Base-by-base conservation (phyloP, 352 stramenopile genomes). In the Aphanomyces cochlioides region DNA sequence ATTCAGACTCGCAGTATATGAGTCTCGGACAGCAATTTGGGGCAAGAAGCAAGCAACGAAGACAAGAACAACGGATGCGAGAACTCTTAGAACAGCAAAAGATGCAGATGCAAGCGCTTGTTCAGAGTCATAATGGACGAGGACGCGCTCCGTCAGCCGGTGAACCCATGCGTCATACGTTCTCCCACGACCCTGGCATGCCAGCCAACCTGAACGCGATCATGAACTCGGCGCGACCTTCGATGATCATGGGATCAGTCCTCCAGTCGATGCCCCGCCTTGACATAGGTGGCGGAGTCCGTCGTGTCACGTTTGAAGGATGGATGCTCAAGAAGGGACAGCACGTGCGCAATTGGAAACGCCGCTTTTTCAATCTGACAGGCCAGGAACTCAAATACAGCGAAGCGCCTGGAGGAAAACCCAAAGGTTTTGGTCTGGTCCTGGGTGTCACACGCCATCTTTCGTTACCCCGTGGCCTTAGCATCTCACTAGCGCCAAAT, bases 341-440 rank as follows among this genome's bases (percentile, higher is more conserved):
- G 17, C 82, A 78, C 70, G 72, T 92, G 69, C 90, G 90, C 75
- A 92, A 77, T 54, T 92, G 84, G 84, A 85, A 88, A 47, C 83
- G 79, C 40, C 83, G 85, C 54, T 92, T 88, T 74, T 70, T 70
- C 48, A 17, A 36, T 5, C 47, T 70, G 12, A 48, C 17, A 15
- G n/a, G 47, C 45, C 53, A 70, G 38, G 64, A 70, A 43, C 53
- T 70, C 64, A 70, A 70, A 39, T 70, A 70, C 64, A 70, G 45
- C 47, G 19, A 13, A 19, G 19, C 13, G 19, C 64, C 64, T 17
- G 39, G 38, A 19, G 48, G 13, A 10, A 48, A 53, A 40, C 3
- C 28, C 48, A 70, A 70, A 39, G 64, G 64, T 3, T 63, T 43
- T 37, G 64, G 64, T 21, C 34, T 64, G 19, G 47, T 70, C 19